These are phyloP conservation scores for Aspergillus steynii DNA, from an alignment of 495 filamentous ascomycete genomes.

Conservation along the genomic window DNA sequence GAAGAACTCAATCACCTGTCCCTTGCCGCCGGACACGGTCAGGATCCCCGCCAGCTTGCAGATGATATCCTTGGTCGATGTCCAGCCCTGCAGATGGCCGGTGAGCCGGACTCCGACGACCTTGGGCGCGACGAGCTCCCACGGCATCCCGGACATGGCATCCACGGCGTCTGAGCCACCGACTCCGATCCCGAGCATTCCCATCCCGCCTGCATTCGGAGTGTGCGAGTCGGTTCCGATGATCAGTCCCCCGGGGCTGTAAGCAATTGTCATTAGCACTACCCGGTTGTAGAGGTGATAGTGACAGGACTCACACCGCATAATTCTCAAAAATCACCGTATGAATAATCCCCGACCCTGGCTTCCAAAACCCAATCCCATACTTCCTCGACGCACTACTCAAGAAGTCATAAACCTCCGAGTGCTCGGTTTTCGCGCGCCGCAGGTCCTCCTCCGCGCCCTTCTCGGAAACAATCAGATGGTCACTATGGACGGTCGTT, in stretches of 20 bases:
- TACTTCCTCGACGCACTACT: conserved; percentile 86
- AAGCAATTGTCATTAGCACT: too few relatives aligned
- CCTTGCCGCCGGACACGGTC: conserved; percentile 88
- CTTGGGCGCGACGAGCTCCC: conserved; percentile 91
- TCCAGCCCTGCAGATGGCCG: conserved; percentile 79
- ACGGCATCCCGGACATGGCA: conserved; percentile 88
- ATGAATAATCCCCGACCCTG: conserved; percentile 93
- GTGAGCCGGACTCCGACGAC: conserved; percentile 85
- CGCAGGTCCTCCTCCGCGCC: conserved; percentile 82
- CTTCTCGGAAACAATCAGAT: conserved; percentile 87
- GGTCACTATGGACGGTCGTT: conserved; percentile 89
- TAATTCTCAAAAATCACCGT: conserved; percentile 94
- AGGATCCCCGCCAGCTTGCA: conserved; percentile 87
- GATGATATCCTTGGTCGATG: conserved; percentile 86
- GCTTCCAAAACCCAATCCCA: conserved; percentile 93
- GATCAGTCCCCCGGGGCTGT: conserved; percentile 73
- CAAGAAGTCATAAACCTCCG: conserved; percentile 93
- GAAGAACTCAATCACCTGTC: conserved; percentile 83
- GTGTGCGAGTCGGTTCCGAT: conserved; percentile 95
- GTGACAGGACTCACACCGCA: conserved; percentile 33
- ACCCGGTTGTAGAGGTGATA: too few relatives aligned
- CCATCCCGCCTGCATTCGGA: conserved; percentile 86
- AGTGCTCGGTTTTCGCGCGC: conserved; percentile 78
- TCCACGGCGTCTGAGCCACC: conserved; percentile 93
- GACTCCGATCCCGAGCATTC: conserved; percentile 87